phyloP scores from a whole-genome alignment of 768 basidiomycete genomes.

The Chalciporus pseudorubinellus region DNA sequence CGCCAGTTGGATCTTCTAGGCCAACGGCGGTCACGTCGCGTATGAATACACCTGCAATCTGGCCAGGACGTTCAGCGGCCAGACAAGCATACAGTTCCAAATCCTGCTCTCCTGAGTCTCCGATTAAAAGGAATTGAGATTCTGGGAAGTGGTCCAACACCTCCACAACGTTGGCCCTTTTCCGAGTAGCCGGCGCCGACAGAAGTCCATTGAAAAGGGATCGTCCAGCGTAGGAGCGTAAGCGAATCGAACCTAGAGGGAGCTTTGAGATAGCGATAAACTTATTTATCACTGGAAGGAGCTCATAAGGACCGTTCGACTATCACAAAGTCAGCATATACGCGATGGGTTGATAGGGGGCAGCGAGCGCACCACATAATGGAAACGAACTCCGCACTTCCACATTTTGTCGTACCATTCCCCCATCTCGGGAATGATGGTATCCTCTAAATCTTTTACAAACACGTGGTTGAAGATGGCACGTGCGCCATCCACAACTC shows the following conservation, averaged over 20 bases:
- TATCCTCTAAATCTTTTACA: slow-evolving; percentile 77
- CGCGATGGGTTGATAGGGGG: background rate
- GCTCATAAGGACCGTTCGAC: slow-evolving; percentile 88
- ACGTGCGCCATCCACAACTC: slow-evolving; percentile 75
- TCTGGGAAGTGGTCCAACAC: slow-evolving; percentile 71
- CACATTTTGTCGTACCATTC: slow-evolving; percentile 74
- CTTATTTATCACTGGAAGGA: slow-evolving; percentile 73
- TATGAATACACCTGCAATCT: slow-evolving; percentile 79
- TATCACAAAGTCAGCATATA: slow-evolving; percentile 28
- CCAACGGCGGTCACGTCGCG: slow-evolving; percentile 58
- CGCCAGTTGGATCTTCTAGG: slow-evolving; percentile 67
- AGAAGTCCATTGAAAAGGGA: slow-evolving; percentile 82
- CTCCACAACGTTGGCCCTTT: slow-evolving; percentile 77
- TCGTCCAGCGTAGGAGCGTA: slow-evolving; percentile 83
- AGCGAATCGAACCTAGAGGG: slow-evolving; percentile 71
- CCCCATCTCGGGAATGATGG: slow-evolving; percentile 78
- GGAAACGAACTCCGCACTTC: slow-evolving; percentile 71
- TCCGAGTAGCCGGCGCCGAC: slow-evolving; percentile 78
- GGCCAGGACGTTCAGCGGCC: slow-evolving; percentile 63
- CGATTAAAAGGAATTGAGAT: slow-evolving; percentile 79
- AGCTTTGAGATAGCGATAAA: slow-evolving; percentile 71
- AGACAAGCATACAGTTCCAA: slow-evolving; percentile 83
- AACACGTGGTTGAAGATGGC: slow-evolving; percentile 90
- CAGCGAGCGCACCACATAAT: slow-evolving; percentile 75
- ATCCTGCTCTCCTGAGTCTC: slow-evolving; percentile 95